Evolutionary conservation across 2,329 filamentous ascomycete genomes (phyloP).

Genomic region (Chaetomium globosum): DNA sequence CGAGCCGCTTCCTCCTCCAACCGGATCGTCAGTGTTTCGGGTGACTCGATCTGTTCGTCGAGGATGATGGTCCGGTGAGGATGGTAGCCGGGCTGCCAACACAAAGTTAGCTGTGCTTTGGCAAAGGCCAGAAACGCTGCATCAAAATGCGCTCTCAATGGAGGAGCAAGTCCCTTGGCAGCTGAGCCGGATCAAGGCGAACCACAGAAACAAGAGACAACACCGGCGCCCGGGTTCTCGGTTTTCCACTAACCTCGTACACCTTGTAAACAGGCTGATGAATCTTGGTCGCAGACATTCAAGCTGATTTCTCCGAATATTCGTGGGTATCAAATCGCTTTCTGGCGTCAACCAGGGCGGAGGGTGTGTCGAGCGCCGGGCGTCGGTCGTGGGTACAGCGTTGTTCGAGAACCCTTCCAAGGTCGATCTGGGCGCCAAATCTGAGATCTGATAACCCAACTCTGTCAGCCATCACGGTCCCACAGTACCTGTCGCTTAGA

Average conservation of each 20-base stretch:
- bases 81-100: slow-evolving; percentile 54
- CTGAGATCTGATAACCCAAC: slow-evolving; percentile 4
- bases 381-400: neutral
- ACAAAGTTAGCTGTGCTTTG: slow-evolving; percentile 7
- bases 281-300: slow-evolving; percentile 62
- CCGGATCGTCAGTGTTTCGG: slow-evolving; percentile 58
- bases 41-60: slow-evolving; percentile 61
- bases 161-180: no score
- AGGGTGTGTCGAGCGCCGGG: neutral
- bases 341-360: neutral
- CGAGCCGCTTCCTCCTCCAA: slow-evolving; percentile 60
- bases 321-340: slow-evolving; percentile 18
- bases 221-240: neutral
- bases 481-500: neutral
- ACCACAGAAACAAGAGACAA: neutral
- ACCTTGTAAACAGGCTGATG: slow-evolving; percentile 59
- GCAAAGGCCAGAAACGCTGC: neutral
- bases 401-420: neutral
- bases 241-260: slow-evolving; percentile 57
- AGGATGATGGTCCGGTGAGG: slow-evolving; percentile 60
- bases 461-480: slow-evolving; percentile 11
- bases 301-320: slow-evolving; percentile 46
- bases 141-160: no score
- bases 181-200: neutral
- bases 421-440: neutral